Base-by-base conservation (phyloP, 2,329 filamentous ascomycete species). In the Fusarium heterosporum region DNA sequence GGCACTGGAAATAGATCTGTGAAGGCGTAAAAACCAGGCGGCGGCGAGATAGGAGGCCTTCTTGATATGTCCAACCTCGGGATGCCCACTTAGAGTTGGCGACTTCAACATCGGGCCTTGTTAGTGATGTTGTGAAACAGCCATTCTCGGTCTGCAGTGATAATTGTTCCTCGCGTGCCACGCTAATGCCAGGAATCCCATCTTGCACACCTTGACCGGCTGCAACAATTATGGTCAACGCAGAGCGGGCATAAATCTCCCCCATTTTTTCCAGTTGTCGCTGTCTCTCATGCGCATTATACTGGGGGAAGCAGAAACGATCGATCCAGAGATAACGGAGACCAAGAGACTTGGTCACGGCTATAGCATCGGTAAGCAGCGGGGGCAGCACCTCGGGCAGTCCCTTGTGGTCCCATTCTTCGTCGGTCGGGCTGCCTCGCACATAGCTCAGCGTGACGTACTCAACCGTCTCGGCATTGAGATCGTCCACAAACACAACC, bases 291-390 rank as follows among this genome's bases (percentile, higher is more conserved):
- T 63, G 45, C 3, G 61, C 61, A n/a, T 71, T 70, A 19, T 70
- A 72, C 53, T 73, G 72, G 3, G 74, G 69, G 26, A 78, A 72
- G 55, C 78, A 80, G 52, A 75, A 78, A 12, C 71, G 74, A 49
- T 80, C 77, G 9, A 80, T 72, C 77, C 78, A 80, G 32, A 80
- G 69, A 63, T 79, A 79, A 22, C 71, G 76, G 14, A 74, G 77
- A 8, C 77, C 78, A 26, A 80, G 70, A 17, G 69, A 66, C 29
- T 49, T 62, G 14, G 77, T 75, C 7, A 78, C 61, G 3, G 70
- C 52, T 42, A 80, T 72, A 14, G 78, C 76, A 55, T 80, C 78
- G 8, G 67, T 55, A 34, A 79, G 70, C 11, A 79, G 55, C 17
- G 69, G 62, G 11, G 77, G 75, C 3, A 78, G 51, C 17, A 55